phyloP scores from a whole-genome alignment of 306 rosid species.

The Sechiopsis laciniata region DNA sequence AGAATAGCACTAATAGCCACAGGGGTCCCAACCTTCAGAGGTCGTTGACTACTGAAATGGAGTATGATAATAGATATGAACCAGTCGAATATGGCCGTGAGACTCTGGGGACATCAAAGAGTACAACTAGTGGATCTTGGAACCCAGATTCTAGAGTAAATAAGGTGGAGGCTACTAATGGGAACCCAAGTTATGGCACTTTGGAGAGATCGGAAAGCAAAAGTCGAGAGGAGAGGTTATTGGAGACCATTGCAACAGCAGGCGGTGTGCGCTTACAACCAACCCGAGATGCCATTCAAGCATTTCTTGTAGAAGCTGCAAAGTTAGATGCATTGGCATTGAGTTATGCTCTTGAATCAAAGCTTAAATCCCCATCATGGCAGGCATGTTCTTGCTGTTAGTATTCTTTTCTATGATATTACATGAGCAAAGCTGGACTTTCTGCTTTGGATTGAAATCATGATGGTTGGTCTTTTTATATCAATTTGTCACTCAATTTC shows the following conservation, averaged over 20 bases:
- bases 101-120: conserved; percentile 50
- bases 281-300: conserved; percentile 88
- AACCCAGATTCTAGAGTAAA: conserved; percentile 55
- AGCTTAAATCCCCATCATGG: conserved; percentile 91
- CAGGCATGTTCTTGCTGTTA: conserved; percentile 60
- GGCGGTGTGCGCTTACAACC: conserved; percentile 98
- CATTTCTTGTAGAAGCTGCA: conserved; percentile 71
- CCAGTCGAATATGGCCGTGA: conserved; percentile 60
- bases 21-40: conserved; percentile 81
- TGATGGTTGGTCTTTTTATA: background rate
- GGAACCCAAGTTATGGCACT: conserved; percentile 50
- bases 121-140: conserved; percentile 58
- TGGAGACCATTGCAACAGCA: conserved; percentile 88
- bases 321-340: conserved; percentile 75
- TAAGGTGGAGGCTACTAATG: conserved; percentile 47
- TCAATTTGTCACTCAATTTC: background rate
- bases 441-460: conserved; percentile 5
- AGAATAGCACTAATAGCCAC: conserved; percentile 74
- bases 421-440: background rate
- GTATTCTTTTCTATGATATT: conserved; percentile 16
- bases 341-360: conserved; percentile 65
- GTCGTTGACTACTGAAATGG: conserved; percentile 71
- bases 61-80: conserved; percentile 58
- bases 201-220: conserved; percentile 50
- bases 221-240: conserved; percentile 77